A percentile compares a stretch with the other conserved stretches of the same genome.
phyloP scores from a whole-genome alignment of 768 basidiomycete genomes.

The Trametes cinnabarina region DNA sequence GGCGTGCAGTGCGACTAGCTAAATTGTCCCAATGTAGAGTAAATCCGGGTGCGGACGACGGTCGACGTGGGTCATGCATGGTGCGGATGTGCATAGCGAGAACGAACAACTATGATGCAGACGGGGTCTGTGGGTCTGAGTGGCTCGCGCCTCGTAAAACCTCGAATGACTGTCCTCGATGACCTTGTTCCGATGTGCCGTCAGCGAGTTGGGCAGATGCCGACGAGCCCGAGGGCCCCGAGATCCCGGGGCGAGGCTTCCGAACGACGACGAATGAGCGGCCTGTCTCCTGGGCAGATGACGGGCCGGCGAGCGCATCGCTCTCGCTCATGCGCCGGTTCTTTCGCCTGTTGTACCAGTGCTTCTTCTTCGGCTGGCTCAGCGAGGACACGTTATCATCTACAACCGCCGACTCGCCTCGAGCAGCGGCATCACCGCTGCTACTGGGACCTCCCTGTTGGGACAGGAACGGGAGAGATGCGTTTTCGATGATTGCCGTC shows the following conservation, averaged over 20 bases:
- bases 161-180: conserved; percentile 24
- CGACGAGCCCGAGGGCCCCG: conserved; percentile 1
- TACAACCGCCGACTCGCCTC: conserved; percentile 9
- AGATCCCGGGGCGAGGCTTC: conserved; percentile 23
- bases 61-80: not conserved
- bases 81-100: not conserved
- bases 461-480: conserved; percentile 9
- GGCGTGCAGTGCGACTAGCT: conserved; percentile 13
- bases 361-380: conserved; percentile 57
- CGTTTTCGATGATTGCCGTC: conserved; percentile 72
- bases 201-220: conserved; percentile 2
- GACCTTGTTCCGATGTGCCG: conserved; percentile 14
- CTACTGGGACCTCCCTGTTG: not conserved
- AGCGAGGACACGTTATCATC: conserved; percentile 35
- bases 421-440: not conserved
- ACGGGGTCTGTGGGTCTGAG: conserved; percentile 21
- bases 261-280: conserved; percentile 37
- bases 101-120: conserved; percentile 2
- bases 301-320: conserved; percentile 25
- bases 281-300: conserved; percentile 20
- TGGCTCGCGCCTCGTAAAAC: conserved; percentile 29
- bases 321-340: conserved; percentile 61
- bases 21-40: conserved; percentile 14
- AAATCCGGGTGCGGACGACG: not conserved
- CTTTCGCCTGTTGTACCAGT: conserved; percentile 67